Evolutionary conservation across 2,329 filamentous ascomycete genomes (phyloP).

Genomic region (Pseudogymnoascus sp.): DNA sequence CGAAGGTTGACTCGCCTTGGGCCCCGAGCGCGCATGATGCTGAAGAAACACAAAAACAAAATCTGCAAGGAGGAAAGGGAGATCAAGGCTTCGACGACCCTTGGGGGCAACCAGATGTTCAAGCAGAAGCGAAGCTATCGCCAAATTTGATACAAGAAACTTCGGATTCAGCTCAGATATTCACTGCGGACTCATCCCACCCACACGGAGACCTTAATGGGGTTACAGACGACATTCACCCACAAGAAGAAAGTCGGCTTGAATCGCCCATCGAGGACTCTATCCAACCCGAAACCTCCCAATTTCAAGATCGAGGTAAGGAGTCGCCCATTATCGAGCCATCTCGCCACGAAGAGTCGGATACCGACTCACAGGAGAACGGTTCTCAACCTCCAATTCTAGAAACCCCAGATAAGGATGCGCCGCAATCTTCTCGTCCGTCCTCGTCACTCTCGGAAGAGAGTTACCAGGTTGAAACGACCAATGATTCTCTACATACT

Average conservation of each 20-base stretch:
- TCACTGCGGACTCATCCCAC: neutral
- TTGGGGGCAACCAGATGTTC: neutral
- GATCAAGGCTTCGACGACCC: neutral
- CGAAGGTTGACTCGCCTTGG: neutral
- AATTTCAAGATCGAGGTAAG: neutral
- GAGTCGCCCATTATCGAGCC: neutral
- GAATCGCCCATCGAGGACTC: neutral
- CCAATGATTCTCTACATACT: conserved; percentile 26
- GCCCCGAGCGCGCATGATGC: neutral
- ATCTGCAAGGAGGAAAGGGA: neutral
- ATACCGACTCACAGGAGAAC: neutral
- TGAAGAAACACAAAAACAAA: neutral
- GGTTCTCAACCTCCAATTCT: neutral
- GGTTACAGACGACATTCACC: neutral
- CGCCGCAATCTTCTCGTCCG: conserved; percentile 18
- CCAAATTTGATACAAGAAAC: neutral
- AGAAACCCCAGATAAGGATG: conserved; percentile 14
- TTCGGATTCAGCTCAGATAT: neutral
- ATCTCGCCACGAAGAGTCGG: neutral
- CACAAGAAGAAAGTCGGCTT: neutral
- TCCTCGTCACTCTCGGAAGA: conserved; percentile 26
- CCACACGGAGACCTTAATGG: neutral
- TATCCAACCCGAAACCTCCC: neutral
- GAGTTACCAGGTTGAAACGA: conserved; percentile 22
- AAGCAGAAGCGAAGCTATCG: neutral